Evolutionary conservation across 2,329 filamentous ascomycete genomes (phyloP).

Genomic region (Colletotrichum magnum): DNA sequence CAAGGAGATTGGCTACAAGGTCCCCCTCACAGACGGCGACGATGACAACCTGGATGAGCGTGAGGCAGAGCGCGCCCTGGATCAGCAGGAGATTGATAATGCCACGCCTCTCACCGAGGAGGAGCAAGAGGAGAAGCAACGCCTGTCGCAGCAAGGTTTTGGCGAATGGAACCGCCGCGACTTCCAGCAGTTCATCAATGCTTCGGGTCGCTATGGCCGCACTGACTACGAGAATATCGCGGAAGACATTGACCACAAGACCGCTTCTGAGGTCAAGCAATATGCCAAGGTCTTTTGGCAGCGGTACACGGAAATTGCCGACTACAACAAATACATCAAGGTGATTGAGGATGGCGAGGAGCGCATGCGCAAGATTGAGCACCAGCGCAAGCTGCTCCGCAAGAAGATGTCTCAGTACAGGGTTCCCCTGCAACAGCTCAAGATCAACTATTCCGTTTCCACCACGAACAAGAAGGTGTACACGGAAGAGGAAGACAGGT

Average conservation of each 20-base stretch:
- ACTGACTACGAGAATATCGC: constrained; percentile 88
- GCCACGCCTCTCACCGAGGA: constrained; percentile 90
- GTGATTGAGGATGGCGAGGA: constrained; percentile 95
- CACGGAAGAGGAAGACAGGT: constrained; percentile 97
- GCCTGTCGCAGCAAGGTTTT: constrained; percentile 87
- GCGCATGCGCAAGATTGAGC: constrained; percentile 87
- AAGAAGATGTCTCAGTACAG: constrained; percentile 98
- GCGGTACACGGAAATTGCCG: constrained; percentile 89
- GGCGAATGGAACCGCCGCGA: constrained; percentile 96
- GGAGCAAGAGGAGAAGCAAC: constrained; percentile 88
- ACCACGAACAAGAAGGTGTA: constrained; percentile 99
- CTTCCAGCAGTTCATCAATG: constrained; percentile 98
- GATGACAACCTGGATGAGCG: constrained; percentile 90
- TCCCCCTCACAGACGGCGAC: constrained; percentile 87
- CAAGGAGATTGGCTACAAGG: constrained; percentile 97
- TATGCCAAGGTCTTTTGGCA: constrained; percentile 98
- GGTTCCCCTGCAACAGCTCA: constrained; percentile 97
- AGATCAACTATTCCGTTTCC: constrained; percentile 98
- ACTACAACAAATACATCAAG: constrained; percentile 89
- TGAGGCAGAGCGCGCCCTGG: constrained; percentile 87
- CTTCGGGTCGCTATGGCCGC: constrained; percentile 92
- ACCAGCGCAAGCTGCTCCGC: constrained; percentile 91
- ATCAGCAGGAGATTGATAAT: constrained; percentile 94
- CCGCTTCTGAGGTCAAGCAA: constrained; percentile 84
- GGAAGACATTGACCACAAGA: constrained; percentile 92